Conservation (phyloP, 2,329 filamentous ascomycete species). For the Penicillium sclerotigenum region DNA sequence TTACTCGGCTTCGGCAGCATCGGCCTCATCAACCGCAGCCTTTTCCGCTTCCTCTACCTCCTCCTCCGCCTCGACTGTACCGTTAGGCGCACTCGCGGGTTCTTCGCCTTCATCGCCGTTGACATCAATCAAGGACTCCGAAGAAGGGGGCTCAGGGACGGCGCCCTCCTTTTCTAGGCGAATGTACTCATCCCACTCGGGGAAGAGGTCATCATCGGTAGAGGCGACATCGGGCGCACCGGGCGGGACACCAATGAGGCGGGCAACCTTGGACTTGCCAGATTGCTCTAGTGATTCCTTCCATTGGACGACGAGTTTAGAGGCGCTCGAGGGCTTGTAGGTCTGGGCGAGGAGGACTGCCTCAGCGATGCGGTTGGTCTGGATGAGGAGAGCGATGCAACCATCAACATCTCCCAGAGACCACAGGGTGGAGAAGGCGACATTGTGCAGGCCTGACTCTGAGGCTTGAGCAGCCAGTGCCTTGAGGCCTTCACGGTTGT, state of each 20-base stretch:
- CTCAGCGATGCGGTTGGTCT: conserved; percentile 77
- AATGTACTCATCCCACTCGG: conserved; percentile 92
- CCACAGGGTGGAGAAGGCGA: conserved; percentile 90
- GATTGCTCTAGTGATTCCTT: conserved; percentile 77
- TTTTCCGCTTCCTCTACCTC: conserved; percentile 21
- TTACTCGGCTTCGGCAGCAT: conserved; percentile 23
- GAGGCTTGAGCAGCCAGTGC: conserved; percentile 72
- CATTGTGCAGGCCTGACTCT: conserved; percentile 77
- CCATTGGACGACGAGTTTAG: conserved; percentile 70
- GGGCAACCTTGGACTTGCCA: conserved; percentile 80
- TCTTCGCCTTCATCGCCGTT: conserved; percentile 33
- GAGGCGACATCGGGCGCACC: conserved; percentile 57
- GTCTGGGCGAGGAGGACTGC: conserved; percentile 91
- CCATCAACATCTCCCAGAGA: conserved; percentile 76
- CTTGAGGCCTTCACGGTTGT: conserved; percentile 70
- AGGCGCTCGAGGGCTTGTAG: conserved; percentile 79
- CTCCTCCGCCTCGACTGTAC: conserved; percentile 30
- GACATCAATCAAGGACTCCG: conserved; percentile 44
- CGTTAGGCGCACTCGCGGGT: conserved; percentile 33
- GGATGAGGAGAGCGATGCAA: conserved; percentile 74
- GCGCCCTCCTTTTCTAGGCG: conserved; percentile 72
- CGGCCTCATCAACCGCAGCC: conserved; percentile 10
- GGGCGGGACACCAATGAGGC: conserved; percentile 76
- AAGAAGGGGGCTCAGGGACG: conserved; percentile 38
- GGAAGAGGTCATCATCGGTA: conserved; percentile 77